Conservation (phyloP, 768 basidiomycete genomes). For the Leccinum pellstonianum region DNA sequence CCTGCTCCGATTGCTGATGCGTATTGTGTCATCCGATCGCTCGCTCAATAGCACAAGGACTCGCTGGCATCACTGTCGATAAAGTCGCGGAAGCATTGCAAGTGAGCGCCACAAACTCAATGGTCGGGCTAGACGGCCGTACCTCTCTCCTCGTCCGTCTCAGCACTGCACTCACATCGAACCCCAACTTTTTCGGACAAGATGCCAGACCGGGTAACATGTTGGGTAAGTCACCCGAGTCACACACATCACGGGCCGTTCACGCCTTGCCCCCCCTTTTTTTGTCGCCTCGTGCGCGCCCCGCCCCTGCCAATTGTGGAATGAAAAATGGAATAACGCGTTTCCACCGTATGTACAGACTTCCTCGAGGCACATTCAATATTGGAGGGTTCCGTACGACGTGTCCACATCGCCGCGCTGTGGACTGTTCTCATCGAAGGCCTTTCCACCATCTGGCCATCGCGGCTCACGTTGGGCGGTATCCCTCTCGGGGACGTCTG, state of each 20-base stretch:
- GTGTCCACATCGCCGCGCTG: constrained; percentile 69
- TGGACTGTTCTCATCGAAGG: constrained; percentile 84
- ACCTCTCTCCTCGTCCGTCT: constrained; percentile 74
- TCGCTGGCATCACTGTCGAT: constrained; percentile 61
- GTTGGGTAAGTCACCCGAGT: constrained; percentile 49
- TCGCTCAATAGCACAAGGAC: constrained; percentile 56
- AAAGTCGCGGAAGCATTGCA: constrained; percentile 72
- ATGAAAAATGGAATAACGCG: constrained; percentile 1
- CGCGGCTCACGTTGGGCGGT: constrained; percentile 63
- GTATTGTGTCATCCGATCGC: constrained; percentile 2
- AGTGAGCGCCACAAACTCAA: constrained; percentile 72
- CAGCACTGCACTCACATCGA: constrained; percentile 62
- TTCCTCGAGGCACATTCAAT: constrained; percentile 62
- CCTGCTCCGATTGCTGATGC: constrained; percentile 7
- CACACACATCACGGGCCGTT: not conserved
- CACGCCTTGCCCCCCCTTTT: not conserved
- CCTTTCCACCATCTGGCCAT: constrained; percentile 87
- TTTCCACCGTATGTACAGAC: constrained; percentile 40
- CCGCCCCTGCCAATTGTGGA: not conserved
- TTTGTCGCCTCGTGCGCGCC: not conserved
- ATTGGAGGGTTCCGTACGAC: constrained; percentile 38
- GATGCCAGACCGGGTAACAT: constrained; percentile 81
- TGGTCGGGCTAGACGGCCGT: constrained; percentile 90
- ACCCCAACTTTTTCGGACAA: constrained; percentile 67
- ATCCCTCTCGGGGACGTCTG: constrained; percentile 89